A percentile compares a stretch with the other conserved stretches of the same genome.
These are phyloP conservation scores for Trichoderma orchidacearum DNA, from an alignment of 495 filamentous ascomycete genomes.

Conservation along the genomic window DNA sequence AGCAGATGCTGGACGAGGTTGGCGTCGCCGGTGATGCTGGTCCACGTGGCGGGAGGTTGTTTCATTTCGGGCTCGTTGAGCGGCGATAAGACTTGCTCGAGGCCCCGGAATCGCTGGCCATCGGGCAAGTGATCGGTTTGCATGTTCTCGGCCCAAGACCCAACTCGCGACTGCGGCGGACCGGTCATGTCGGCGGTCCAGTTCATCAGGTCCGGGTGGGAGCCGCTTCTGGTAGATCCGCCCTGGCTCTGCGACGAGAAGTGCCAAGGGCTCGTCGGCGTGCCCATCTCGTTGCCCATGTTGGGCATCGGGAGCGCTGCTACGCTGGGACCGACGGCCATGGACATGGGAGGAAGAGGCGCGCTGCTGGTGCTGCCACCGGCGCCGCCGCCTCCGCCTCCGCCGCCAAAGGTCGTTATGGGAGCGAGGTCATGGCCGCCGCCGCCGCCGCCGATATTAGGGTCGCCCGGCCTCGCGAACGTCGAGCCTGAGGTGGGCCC, in stretches of 20 bases:
- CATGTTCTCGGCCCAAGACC: constrained; percentile 21
- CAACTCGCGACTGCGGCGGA: constrained; percentile 23
- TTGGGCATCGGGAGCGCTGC: neutral
- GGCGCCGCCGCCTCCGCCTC: neutral
- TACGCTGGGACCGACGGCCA: neutral
- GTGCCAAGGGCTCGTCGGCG: constrained; percentile 21
- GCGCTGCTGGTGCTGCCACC: neutral
- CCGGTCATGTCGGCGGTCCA: constrained; percentile 17
- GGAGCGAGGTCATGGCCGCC: neutral
- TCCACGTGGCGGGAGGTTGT: constrained; percentile 38
- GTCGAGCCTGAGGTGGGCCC: constrained; percentile 5
- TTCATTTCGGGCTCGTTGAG: constrained; percentile 18
- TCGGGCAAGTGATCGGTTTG: constrained; percentile 6
- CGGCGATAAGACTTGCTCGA: constrained; percentile 24
- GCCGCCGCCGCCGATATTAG: neutral
- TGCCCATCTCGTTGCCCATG: constrained; percentile 10
- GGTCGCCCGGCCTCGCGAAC: neutral
- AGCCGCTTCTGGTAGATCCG: constrained; percentile 20
- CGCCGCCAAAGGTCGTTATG: neutral
- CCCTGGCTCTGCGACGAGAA: constrained; percentile 26
- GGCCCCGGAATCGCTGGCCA: constrained; percentile 11
- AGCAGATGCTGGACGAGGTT: constrained; percentile 48
- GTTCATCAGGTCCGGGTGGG: constrained; percentile 22
- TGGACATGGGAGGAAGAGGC: neutral
- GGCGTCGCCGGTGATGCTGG: constrained; percentile 42